A percentile compares a stretch with the other conserved stretches of the same genome.
Evolutionary conservation across 495 filamentous ascomycete genomes (phyloP).

Genomic region (Hypoxylon lenormandii): DNA sequence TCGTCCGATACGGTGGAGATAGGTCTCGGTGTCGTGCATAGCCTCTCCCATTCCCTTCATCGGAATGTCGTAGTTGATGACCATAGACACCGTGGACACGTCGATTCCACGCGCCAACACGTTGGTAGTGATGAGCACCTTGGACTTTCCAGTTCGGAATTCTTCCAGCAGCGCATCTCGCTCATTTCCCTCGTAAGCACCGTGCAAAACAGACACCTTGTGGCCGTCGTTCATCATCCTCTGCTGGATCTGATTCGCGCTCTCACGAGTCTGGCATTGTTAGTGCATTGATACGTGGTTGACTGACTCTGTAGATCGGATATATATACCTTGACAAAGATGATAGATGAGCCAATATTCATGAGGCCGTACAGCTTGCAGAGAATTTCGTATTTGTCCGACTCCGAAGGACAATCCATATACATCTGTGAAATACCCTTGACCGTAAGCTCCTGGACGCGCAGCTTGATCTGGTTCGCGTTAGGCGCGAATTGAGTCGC

Average conservation of each 20-base stretch:
- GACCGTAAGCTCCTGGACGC: constrained; percentile 90
- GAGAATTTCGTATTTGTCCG: constrained; percentile 86
- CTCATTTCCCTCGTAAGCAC: constrained; percentile 81
- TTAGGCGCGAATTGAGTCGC: constrained; percentile 82
- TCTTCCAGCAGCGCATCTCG: constrained; percentile 87
- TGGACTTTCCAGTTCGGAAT: constrained; percentile 86
- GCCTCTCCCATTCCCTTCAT: constrained; percentile 65
- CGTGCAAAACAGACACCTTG: constrained; percentile 86
- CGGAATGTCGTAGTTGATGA: constrained; percentile 91
- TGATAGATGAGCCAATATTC: constrained; percentile 95
- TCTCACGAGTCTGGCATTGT: constrained; percentile 74
- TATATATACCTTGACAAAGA: constrained; percentile 86
- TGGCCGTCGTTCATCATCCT: constrained; percentile 91
- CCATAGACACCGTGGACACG: constrained; percentile 94
- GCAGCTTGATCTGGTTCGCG: constrained; percentile 87
- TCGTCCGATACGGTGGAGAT: constrained; percentile 97
- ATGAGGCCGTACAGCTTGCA: constrained; percentile 93
- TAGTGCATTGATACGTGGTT: constrained; percentile 32
- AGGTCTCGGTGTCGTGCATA: constrained; percentile 85
- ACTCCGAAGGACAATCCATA: constrained; percentile 84
- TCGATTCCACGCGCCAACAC: constrained; percentile 97
- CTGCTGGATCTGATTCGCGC: constrained; percentile 81
- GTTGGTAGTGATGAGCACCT: constrained; percentile 99
- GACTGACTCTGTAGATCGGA: background rate
- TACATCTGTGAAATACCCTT: constrained; percentile 97